A percentile compares a stretch with the other conserved stretches of the same genome.
These are phyloP conservation scores for Candida sp. DNA, from an alignment of 1,139 yeast species.

Conservation along the genomic window DNA sequence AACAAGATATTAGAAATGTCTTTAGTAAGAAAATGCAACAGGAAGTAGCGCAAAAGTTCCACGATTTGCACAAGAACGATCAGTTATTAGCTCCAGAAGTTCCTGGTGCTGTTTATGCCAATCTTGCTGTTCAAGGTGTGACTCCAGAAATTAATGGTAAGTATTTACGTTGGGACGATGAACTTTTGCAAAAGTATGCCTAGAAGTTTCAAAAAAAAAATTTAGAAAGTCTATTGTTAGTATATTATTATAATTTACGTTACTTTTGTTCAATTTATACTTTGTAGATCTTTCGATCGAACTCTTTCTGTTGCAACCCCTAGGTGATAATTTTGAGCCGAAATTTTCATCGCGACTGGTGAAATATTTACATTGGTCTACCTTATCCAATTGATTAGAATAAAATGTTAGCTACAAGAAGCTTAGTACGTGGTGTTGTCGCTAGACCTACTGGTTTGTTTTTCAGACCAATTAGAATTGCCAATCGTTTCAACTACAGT, in stretches of 20 bases:
- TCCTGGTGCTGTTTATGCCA: slow-evolving; percentile 68
- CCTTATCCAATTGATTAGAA: no score
- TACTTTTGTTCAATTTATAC: not conserved
- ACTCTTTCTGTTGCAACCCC: not conserved
- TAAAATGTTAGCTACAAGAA: slow-evolving; percentile 1
- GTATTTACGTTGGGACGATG: slow-evolving; percentile 61
- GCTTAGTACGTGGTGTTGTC: not conserved
- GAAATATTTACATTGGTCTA: no score
- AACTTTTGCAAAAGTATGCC: slow-evolving; percentile 16
- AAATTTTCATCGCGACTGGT: no score
- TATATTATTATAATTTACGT: not conserved
- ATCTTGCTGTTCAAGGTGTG: slow-evolving; percentile 60
- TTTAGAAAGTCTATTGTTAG: no score
- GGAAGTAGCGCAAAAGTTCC: slow-evolving; percentile 55
- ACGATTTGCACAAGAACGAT: slow-evolving; percentile 51
- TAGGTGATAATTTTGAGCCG: not conserved
- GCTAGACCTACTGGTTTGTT: slow-evolving; percentile 5
- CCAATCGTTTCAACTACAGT: slow-evolving; percentile 15
- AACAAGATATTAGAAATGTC: slow-evolving; percentile 62
- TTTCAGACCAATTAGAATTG: slow-evolving; percentile 3
- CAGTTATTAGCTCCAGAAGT: slow-evolving; percentile 61
- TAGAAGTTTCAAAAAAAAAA: no score
- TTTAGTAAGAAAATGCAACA: slow-evolving; percentile 56
- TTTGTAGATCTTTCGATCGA: not conserved
- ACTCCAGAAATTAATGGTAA: slow-evolving; percentile 54